phyloP scores from a whole-genome alignment of 768 basidiomycete species.

The Agaricus bisporus region DNA sequence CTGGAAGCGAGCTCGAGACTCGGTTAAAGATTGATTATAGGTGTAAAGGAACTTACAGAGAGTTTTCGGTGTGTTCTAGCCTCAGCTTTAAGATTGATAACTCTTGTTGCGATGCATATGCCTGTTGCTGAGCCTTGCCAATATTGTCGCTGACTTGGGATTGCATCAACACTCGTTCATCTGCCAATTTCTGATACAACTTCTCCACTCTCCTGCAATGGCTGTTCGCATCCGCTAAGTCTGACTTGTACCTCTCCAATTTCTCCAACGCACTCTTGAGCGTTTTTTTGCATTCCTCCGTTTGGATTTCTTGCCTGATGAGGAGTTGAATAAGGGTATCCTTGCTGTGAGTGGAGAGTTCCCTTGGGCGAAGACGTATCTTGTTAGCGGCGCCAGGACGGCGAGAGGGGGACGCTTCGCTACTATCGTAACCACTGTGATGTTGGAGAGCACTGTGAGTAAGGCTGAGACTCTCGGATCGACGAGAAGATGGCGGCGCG shows the following conservation, averaged over 20 bases:
- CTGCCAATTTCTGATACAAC: constrained; percentile 1
- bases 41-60: background rate
- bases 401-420: background rate
- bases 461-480: background rate
- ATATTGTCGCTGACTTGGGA: background rate
- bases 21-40: background rate
- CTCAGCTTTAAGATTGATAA: constrained; percentile 1
- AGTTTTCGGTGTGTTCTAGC: constrained; percentile 3
- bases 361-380: background rate
- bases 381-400: background rate
- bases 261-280: background rate
- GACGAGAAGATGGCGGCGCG: background rate
- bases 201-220: constrained; percentile 5
- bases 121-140: background rate
- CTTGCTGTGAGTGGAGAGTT: constrained; percentile 2
- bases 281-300: background rate
- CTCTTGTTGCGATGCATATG: background rate
- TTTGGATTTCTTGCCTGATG: background rate
- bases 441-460: background rate
- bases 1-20: background rate
- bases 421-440: background rate
- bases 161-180: constrained; percentile 5
- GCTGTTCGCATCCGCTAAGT: constrained; percentile 2
- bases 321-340: constrained; percentile 3
- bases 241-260: background rate